Percentiles rank a stretch among this genome's conserved stretches.
Conservation (phyloP, 257 asterid species). For the Solanum lignicaule region DNA sequence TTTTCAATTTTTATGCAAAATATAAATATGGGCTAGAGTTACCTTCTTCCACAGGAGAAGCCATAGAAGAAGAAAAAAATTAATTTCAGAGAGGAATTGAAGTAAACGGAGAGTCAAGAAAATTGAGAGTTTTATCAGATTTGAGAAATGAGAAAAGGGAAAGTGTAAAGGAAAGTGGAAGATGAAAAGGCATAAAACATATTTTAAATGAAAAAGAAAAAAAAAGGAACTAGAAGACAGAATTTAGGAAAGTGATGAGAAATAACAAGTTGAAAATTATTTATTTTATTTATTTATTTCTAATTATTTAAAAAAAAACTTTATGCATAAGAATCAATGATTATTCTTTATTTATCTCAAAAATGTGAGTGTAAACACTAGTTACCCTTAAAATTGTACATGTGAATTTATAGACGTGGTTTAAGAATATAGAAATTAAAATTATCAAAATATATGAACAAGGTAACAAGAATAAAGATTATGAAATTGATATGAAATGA, state of each 20-base stretch:
- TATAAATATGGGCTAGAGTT: neutral
- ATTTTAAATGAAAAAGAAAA: neutral
- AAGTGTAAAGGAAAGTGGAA: constrained; percentile 9
- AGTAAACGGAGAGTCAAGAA: neutral
- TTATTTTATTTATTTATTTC: too few relatives aligned
- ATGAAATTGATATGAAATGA: too few relatives aligned
- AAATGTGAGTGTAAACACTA: neutral
- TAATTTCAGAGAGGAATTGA: neutral
- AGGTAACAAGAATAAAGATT: too few relatives aligned
- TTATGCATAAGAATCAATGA: neutral
- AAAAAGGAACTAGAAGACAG: constrained; percentile 13
- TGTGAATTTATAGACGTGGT: neutral
- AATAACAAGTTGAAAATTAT: neutral
- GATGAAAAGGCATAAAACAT: neutral
- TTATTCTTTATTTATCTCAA: neutral
- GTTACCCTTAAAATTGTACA: too few relatives aligned
- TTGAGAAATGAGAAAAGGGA: neutral
- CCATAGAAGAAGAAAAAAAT: neutral
- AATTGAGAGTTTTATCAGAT: constrained; percentile 1
- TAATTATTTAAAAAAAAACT: too few relatives aligned
- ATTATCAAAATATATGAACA: neutral
- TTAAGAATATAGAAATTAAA: too few relatives aligned
- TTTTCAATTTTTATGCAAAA: neutral
- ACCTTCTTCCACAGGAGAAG: constrained; percentile 16
- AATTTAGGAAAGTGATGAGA: constrained; percentile 14